Conservation (phyloP, 257 asterid genomes). For the Lycium barbarum region DNA sequence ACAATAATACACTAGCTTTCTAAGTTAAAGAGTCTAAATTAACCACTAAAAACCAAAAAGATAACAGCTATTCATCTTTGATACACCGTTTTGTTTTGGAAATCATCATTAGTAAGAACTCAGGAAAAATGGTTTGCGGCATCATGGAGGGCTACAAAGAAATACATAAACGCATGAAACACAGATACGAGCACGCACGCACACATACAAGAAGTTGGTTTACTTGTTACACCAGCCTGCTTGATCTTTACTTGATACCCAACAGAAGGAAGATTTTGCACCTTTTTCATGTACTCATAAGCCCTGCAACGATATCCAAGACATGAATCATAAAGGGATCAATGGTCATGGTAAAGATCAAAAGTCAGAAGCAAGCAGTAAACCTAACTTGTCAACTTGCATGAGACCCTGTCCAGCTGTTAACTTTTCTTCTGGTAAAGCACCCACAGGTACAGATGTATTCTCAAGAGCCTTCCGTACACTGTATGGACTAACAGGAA, state of each 20-base stretch:
- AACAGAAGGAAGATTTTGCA: slow-evolving; percentile 63
- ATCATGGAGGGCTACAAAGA: neutral
- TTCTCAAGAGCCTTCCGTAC: slow-evolving; percentile 95
- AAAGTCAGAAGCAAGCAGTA: slow-evolving; percentile 35
- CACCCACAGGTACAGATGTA: slow-evolving; percentile 78
- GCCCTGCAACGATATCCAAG: slow-evolving; percentile 71
- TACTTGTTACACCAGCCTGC: slow-evolving; percentile 80
- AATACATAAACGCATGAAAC: neutral
- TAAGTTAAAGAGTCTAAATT: slow-evolving; percentile 17
- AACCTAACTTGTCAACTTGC: slow-evolving; percentile 94
- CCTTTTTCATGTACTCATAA: slow-evolving; percentile 81
- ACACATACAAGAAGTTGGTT: slow-evolving; percentile 26
- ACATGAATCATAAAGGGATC: slow-evolving; percentile 35
- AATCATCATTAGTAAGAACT: neutral
- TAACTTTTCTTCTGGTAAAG: slow-evolving; percentile 84
- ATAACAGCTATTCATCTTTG: slow-evolving; percentile 8
- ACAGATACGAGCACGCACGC: neutral
- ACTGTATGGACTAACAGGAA: slow-evolving; percentile 85
- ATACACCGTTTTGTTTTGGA: neutral
- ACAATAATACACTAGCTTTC: neutral
- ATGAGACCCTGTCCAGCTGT: slow-evolving; percentile 94
- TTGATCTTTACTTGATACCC: slow-evolving; percentile 78
- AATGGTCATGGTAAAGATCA: slow-evolving; percentile 32
- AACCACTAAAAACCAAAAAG: neutral
- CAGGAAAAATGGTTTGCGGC: slow-evolving; percentile 17